Percentiles rank a stretch among this genome's conserved stretches.
phyloP scores from a whole-genome alignment of 805 yeast species.

The Starmerella davenportii region DNA sequence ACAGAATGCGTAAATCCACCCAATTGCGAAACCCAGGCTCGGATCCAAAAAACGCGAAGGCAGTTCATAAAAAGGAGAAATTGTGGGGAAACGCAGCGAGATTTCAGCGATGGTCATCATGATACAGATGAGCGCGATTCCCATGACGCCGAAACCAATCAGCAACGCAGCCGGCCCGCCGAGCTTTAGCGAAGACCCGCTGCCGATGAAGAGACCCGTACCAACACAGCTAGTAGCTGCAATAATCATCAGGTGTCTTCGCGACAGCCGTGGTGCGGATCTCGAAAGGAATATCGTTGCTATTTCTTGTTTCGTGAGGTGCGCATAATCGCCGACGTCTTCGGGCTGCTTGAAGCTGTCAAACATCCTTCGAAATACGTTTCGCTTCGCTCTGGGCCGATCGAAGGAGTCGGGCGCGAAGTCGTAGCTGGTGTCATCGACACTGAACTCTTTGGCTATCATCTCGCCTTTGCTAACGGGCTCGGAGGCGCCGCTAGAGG shows the following conservation, averaged over 20 bases:
- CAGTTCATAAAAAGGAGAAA: constrained; percentile 38
- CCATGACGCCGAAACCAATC: constrained; percentile 42
- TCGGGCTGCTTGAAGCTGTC: constrained; percentile 22
- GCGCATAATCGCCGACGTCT: constrained; percentile 7
- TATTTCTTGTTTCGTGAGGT: constrained; percentile 14
- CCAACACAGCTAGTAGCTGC: constrained; percentile 75
- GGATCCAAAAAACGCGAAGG: constrained; percentile 43
- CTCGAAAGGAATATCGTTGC: constrained; percentile 20
- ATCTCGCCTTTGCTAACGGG: background rate
- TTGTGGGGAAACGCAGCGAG: constrained; percentile 39
- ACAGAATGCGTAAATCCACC: constrained; percentile 46
- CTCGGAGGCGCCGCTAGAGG: background rate
- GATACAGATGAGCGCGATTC: constrained; percentile 41
- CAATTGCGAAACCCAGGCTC: constrained; percentile 47
- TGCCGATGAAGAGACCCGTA: constrained; percentile 54
- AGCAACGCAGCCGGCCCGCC: constrained; percentile 52
- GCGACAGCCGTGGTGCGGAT: constrained; percentile 26
- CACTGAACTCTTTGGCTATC: background rate
- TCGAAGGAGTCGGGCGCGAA: background rate
- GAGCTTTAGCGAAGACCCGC: constrained; percentile 34
- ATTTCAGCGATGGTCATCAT: constrained; percentile 49
- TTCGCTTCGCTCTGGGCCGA: background rate
- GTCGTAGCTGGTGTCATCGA: background rate
- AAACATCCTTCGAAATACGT: constrained; percentile 6
- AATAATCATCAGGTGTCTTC: constrained; percentile 48